Conservation (phyloP, 352 stramenopile genomes). For the Plasmopara viticola region DNA sequence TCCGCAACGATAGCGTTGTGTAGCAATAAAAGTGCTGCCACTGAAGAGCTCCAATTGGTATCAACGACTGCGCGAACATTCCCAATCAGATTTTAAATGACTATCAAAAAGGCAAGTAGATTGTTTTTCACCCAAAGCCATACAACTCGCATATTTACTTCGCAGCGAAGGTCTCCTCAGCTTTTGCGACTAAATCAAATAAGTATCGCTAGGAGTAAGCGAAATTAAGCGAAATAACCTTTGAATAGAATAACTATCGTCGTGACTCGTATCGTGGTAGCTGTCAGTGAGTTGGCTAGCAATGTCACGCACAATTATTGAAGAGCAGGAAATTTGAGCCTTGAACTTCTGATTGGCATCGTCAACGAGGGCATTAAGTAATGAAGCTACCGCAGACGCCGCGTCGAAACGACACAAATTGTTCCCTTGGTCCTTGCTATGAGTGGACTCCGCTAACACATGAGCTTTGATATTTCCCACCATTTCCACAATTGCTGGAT, state of each 20-base stretch:
- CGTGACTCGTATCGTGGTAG: conserved; percentile 13
- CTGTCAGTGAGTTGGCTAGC: conserved; percentile 10
- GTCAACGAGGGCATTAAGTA: conserved; percentile 34
- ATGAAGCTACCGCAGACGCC: conserved; percentile 18
- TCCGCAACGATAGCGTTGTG: too few relatives aligned
- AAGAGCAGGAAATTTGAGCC: conserved; percentile 23
- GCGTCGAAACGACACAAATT: conserved; percentile 16
- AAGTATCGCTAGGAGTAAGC: conserved; percentile 15
- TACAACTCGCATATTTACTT: too few relatives aligned
- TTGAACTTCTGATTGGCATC: conserved; percentile 34
- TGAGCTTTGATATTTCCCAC: conserved; percentile 47
- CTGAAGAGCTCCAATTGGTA: too few relatives aligned
- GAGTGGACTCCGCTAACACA: conserved; percentile 19
- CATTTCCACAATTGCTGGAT: conserved; percentile 27
- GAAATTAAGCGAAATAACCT: conserved; percentile 15
- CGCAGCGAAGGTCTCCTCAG: too few relatives aligned
- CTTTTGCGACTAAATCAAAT: conserved; percentile 12
- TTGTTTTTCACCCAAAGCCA: too few relatives aligned
- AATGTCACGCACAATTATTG: conserved; percentile 2
- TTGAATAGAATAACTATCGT: conserved; percentile 2
- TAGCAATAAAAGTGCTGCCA: too few relatives aligned
- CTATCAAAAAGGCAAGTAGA: too few relatives aligned
- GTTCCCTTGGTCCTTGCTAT: conserved; percentile 3
- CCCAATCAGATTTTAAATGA: too few relatives aligned
- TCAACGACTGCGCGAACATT: too few relatives aligned